Conservation (phyloP, 306 rosid genomes). For the Inga leiocalycina region DNA sequence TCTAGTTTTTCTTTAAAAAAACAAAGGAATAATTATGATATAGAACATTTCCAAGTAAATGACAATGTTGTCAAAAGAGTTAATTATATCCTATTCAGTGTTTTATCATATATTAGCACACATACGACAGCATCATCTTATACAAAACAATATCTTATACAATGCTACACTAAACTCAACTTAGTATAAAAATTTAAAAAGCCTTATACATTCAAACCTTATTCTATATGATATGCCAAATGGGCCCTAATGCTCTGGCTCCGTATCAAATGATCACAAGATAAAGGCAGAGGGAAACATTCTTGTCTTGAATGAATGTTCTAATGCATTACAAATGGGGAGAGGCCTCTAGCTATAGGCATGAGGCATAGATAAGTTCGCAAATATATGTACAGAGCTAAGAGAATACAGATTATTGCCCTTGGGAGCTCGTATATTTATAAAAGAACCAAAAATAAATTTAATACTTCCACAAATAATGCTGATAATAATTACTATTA, state of each 20-base stretch:
- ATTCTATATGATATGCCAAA: background rate
- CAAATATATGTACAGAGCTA: background rate
- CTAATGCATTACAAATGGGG: background rate
- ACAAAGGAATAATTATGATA: no score
- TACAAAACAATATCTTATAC: background rate
- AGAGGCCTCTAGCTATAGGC: background rate
- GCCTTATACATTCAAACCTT: background rate
- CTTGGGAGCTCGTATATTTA: background rate
- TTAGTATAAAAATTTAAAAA: background rate
- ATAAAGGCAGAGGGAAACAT: background rate
- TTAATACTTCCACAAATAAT: background rate
- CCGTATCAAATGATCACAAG: background rate
- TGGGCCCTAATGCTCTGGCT: background rate
- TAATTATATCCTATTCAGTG: background rate
- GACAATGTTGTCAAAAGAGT: no score
- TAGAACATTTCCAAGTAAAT: no score
- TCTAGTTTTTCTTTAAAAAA: background rate
- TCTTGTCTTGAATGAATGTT: background rate
- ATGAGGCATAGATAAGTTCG: background rate
- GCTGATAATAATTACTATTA: background rate
- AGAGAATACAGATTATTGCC: background rate
- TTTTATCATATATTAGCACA: no score
- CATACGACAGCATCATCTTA: background rate
- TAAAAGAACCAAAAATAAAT: background rate
- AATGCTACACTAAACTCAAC: background rate